Evolutionary conservation across 2,329 filamentous ascomycete species (phyloP), one percentile per base, ranked within the genome.

Genomic region (Escovopsis weberi): DNA sequence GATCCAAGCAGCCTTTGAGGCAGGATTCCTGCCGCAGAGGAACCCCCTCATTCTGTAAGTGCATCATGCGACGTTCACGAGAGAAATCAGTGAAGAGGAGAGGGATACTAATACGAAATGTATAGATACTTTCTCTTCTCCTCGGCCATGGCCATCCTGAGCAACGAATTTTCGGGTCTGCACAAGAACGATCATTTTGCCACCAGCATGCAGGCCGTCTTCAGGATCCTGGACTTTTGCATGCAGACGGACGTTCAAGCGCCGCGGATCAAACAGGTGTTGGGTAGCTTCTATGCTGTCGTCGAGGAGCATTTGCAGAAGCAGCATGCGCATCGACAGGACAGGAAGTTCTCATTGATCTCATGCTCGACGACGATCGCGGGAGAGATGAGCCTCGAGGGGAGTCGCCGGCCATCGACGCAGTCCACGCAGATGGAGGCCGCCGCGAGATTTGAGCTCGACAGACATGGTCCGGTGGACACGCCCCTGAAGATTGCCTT

Each of bases 1-100:
- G 37, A 60, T 71, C 4, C 63, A 68, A 36, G 56, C 54, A 12
- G 70, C 69, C 2, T 56, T 65, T 10, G 58, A 68, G 23, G 58
- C 59, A 4, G 55, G 59, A 11, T 67, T 69, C 41, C 56, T 77
- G 19, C 64, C 72, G 2, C 65, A 63, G 40, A 62, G 71, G 38
- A 71, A 77, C 47, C 73, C 72, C 0, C 74, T 77, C 45, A 60
- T 74, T 41, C 65, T 75, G 74, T 77, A 55, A 60, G 72, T 57
- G 10, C 6, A 12, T 7, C 4, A 6, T 11, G 6, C n/a, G 23
- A 11, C 7, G 19, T 9, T 15, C 34, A 6, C 34, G 34, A n/a
- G 34, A 15, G 15, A 15, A 2, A 15, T 15, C 15, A 15, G 15
- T 15, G 23, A 23, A 36, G 12, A 35, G 12, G 33, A n/a, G 12